phyloP scores from a whole-genome alignment of 495 filamentous ascomycete species.

The Lasiosphaeria miniovina region DNA sequence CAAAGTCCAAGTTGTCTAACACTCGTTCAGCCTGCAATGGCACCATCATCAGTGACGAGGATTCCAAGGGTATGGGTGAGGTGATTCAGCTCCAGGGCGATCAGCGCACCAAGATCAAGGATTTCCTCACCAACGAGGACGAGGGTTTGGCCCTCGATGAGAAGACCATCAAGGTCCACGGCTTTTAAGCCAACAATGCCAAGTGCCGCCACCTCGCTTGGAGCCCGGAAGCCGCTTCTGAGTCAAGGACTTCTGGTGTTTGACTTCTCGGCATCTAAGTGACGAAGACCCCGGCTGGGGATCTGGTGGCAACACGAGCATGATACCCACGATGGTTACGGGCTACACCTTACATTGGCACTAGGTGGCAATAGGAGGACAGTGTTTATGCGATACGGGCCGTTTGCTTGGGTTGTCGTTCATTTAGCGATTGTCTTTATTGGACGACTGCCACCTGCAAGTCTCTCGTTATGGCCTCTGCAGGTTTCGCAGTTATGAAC shows the following conservation, averaged over 20 bases:
- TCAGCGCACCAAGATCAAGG: conserved; percentile 96
- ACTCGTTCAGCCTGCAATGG: conserved; percentile 87
- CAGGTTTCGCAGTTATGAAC: conserved; percentile 20
- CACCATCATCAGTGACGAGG: conserved; percentile 93
- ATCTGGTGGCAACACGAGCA: conserved; percentile 24
- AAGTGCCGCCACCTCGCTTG: conserved; percentile 24
- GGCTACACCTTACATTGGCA: conserved; percentile 17
- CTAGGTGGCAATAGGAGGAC: conserved; percentile 11
- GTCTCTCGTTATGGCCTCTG: conserved; percentile 24
- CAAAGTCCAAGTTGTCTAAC: conserved; percentile 11
- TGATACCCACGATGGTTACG: conserved; percentile 30
- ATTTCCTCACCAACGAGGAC: conserved; percentile 94
- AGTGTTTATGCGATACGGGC: conserved; percentile 18
- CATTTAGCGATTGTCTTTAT: conserved; percentile 5
- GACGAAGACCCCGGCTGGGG: conserved; percentile 12
- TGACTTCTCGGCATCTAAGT: conserved; percentile 18
- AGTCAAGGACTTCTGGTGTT: conserved; percentile 8
- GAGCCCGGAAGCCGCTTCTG: conserved; percentile 16
- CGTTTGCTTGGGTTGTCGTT: conserved; percentile 22
- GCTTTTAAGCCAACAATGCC: conserved; percentile 61
- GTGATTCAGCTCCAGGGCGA: conserved; percentile 99
- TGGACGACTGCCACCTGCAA: conserved; percentile 23
- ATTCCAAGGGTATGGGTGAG: conserved; percentile 79
- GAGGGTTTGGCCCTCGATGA: conserved; percentile 85
- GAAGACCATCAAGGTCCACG: conserved; percentile 96